Conservation (phyloP, 371 early-diverging fungal species). For the Lichtheimia ramosa region DNA sequence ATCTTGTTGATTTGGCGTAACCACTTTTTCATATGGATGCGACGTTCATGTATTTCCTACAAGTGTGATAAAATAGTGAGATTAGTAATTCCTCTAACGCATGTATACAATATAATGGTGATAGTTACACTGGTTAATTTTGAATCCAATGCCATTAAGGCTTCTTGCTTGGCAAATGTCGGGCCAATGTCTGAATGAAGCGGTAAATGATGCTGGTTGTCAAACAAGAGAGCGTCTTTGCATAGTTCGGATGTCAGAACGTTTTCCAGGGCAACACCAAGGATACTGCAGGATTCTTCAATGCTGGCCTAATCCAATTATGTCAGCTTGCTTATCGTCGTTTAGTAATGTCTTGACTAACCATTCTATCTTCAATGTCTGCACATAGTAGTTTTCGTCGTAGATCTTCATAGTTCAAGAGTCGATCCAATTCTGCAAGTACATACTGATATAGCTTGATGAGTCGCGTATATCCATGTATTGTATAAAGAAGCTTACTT, state of each 20-base stretch:
- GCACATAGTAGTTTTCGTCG: slow-evolving; percentile 14
- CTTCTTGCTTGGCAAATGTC: slow-evolving; percentile 13
- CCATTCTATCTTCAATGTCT: slow-evolving; percentile 27
- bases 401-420: slow-evolving; percentile 17
- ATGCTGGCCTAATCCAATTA: slow-evolving; percentile 15
- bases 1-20: slow-evolving; percentile 12
- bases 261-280: slow-evolving; percentile 20
- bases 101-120: slow-evolving; percentile 3
- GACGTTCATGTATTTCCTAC: slow-evolving; percentile 22
- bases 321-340: too few relatives aligned
- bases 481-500: background rate
- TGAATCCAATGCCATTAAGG: slow-evolving; percentile 19
- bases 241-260: slow-evolving; percentile 13
- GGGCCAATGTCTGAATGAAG: slow-evolving; percentile 5
- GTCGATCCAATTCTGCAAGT: slow-evolving; percentile 21
- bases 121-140: slow-evolving; percentile 24
- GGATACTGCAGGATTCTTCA: slow-evolving; percentile 16
- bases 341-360: background rate
- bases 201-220: too few relatives aligned
- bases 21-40: slow-evolving; percentile 22
- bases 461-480: background rate
- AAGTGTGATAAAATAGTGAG: background rate
- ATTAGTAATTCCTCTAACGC: background rate
- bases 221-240: background rate
- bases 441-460: slow-evolving; percentile 14